These are phyloP conservation scores for Ceratobasidium sp. DNA, from an alignment of 1,284 basidiomycete species.

Conservation along the genomic window DNA sequence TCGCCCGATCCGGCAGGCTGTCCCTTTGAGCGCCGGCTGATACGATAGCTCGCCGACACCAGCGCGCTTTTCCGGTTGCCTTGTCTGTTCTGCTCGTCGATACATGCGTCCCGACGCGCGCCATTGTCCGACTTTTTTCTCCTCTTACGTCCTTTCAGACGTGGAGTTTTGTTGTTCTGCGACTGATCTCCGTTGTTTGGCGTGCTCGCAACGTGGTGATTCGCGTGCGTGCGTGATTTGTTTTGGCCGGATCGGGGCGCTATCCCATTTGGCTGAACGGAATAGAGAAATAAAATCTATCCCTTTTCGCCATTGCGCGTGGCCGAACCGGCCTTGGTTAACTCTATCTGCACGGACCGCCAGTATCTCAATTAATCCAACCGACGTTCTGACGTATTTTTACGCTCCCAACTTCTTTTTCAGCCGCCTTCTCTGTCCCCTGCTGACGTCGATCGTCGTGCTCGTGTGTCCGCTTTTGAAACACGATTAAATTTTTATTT, in stretches of 20 bases:
- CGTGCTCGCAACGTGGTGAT: slow-evolving; percentile 30
- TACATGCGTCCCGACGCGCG: neutral
- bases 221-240: neutral
- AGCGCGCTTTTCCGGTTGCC: slow-evolving; percentile 1
- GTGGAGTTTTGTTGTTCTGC: slow-evolving; percentile 6
- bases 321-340: neutral
- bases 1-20: neutral
- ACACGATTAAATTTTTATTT: neutral
- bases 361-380: neutral
- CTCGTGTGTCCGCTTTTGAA: neutral
- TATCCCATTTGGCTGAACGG: neutral
- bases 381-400: neutral
- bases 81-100: neutral
- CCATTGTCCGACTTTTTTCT: neutral
- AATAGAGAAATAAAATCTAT: neutral
- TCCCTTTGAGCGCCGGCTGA: neutral
- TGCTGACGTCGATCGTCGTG: neutral
- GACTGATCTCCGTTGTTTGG: slow-evolving; percentile 15
- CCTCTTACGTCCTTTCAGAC: slow-evolving; percentile 30
- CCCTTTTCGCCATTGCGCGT: neutral
- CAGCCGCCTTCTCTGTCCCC: neutral
- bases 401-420: too few relatives aligned
- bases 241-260: neutral
- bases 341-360: neutral
- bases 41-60: neutral